A percentile compares a stretch with the other conserved stretches of the same genome.
phyloP scores from a whole-genome alignment of 352 stramenopile genomes.

The Stramenopiles sp. region DNA sequence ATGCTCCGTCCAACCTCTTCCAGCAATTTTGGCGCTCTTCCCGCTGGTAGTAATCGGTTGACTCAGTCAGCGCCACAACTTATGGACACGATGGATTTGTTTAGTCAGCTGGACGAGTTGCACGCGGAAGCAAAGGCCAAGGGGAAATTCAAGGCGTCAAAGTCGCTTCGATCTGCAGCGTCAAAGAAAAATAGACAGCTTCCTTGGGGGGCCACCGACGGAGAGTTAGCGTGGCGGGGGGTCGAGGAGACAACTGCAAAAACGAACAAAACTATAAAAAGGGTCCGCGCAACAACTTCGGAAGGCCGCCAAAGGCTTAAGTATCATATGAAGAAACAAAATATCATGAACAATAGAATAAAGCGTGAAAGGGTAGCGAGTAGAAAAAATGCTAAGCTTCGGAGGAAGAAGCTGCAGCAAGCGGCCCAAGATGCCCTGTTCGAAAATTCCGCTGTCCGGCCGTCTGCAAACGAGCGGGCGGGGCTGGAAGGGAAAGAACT shows the following conservation, averaged over 20 bases:
- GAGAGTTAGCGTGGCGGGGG: slow-evolving; percentile 10
- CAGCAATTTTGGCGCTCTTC: too few species aligned
- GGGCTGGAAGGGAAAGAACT: slow-evolving; percentile 7
- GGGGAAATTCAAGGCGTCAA: slow-evolving; percentile 1
- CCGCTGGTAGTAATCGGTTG: too few species aligned
- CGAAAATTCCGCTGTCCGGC: neutral
- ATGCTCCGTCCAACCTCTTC: too few species aligned
- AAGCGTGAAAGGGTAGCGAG: neutral
- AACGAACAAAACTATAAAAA: neutral
- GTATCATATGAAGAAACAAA: neutral
- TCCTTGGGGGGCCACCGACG: neutral
- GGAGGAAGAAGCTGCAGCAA: neutral
- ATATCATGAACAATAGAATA: neutral
- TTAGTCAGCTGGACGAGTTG: too few species aligned
- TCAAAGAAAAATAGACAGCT: slow-evolving; percentile 9
- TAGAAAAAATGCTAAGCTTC: neutral
- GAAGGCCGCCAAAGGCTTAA: neutral
- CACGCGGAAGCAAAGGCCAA: too few species aligned
- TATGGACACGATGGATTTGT: too few species aligned
- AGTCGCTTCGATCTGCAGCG: neutral
- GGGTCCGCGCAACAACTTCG: neutral
- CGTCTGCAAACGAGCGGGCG: neutral
- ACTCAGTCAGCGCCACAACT: too few species aligned
- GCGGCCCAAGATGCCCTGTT: neutral
- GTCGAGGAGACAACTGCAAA: neutral